Evolutionary conservation across 2,329 filamentous ascomycete species (phyloP), one percentile per base, ranked within the genome.

Genomic region (Karstenula rhodostoma): DNA sequence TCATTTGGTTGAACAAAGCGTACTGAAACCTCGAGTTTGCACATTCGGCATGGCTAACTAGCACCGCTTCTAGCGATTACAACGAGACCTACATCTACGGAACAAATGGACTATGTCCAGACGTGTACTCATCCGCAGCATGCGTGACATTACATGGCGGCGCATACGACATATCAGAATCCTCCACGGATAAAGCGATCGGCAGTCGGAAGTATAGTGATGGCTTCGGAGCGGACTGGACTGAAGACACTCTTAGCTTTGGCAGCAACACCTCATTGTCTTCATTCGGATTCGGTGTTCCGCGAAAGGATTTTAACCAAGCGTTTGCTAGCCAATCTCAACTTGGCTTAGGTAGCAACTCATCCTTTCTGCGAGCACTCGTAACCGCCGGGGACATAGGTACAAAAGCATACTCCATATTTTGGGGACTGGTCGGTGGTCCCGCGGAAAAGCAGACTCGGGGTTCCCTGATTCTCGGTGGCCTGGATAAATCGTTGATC

Each of bases 401-500:
- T 6, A 71, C 70, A 33, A 69, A 69, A 19, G 68, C 66, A 17
- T 77, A 72, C 64, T 70, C 70, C 25, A 67, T 74, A n/a, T 77
- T 74, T 53, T 78, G 71, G 68, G 76, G 74, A 17, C 59, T 66
- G 13, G 65, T 65, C 23, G 69, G 68, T 37, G 60, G 61, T 53
- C 57, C 60, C 7, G 35, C 59, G n/a, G 67, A 55, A 53, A 53
- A 53, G 54, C 64, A 73, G 57, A 61, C 66, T 33, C 59, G 61
- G 19, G 72, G 72, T 13, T 68, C 61, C 23, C 53, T 77, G 10
- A 62, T 76, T 22, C 59, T 77, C n/a, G 73, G 73, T 40, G 73
- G 74, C 48, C 48, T 64, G 35, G 62, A 64, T 43, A 62, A 51
- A 58, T 58, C 59, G 27, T 57, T 64, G 32, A 64, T 64, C 19